Conservation (phyloP, 306 rosid species). For the Vicia faba region DNA sequence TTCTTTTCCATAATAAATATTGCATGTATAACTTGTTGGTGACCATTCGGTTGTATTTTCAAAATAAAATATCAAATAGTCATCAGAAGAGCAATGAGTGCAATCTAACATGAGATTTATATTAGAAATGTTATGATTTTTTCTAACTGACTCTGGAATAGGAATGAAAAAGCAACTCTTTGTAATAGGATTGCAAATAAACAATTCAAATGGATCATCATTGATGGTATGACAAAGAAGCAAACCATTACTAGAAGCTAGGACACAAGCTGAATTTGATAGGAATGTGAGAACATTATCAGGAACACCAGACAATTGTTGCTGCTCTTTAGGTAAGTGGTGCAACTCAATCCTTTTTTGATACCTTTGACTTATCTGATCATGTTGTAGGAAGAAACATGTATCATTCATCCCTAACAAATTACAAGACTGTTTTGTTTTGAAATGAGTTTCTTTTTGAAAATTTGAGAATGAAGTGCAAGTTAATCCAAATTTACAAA, state of each 20-base stretch:
- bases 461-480: background rate
- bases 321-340: background rate
- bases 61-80: background rate
- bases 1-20: background rate
- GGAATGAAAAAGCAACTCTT: background rate
- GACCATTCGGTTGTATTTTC: constrained; percentile 1
- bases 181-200: background rate
- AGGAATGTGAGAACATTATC: background rate
- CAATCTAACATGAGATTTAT: background rate
- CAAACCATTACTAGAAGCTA: constrained; percentile 24
- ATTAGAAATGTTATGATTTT: background rate
- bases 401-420: background rate
- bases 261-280: background rate
- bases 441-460: background rate
- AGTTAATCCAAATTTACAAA: background rate
- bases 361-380: background rate
- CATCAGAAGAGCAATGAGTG: background rate
- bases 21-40: background rate
- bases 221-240: background rate
- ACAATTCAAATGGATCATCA: background rate
- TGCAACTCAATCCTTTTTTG: background rate
- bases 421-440: background rate
- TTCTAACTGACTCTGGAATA: background rate
- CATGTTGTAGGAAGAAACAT: background rate
- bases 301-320: background rate